phyloP scores from a whole-genome alignment of 1,139 yeast genomes.

The Suhomyces kunorum region DNA sequence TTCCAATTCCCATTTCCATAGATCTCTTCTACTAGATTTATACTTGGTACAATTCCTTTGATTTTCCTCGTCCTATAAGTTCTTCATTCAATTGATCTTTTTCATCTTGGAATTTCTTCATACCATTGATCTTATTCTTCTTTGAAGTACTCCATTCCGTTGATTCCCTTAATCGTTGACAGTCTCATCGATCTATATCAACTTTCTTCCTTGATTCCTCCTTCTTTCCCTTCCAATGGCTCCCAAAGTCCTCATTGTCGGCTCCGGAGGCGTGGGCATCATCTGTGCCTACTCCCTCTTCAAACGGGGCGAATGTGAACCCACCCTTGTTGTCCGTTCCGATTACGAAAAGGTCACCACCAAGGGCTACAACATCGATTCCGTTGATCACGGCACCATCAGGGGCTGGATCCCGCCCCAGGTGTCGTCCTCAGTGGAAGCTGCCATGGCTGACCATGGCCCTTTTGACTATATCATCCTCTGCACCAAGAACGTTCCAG shows the following conservation, averaged over 20 bases:
- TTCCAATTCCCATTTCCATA: no score
- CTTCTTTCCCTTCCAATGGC: no score
- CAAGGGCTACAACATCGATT: slow-evolving; percentile 60
- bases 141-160: no score
- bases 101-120: no score
- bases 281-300: slow-evolving; percentile 24
- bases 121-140: no score
- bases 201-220: no score
- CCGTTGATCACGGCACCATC: slow-evolving; percentile 60
- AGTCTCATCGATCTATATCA: no score
- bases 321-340: slow-evolving; percentile 66
- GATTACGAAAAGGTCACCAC: slow-evolving; percentile 55
- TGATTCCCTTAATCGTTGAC: no score
- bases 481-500: slow-evolving; percentile 76
- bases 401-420: slow-evolving; percentile 55
- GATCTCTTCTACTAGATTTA: no score
- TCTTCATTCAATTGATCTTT: no score
- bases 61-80: no score
- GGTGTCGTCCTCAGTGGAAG: slow-evolving; percentile 43
- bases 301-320: slow-evolving; percentile 26
- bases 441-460: slow-evolving; percentile 43
- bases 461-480: slow-evolving; percentile 68
- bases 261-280: slow-evolving; percentile 41
- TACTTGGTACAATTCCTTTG: no score
- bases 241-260: slow-evolving; percentile 42